These are phyloP conservation scores for Mediolabrus comicus DNA, from an alignment of 108 stramenopile species.

Conservation along the genomic window DNA sequence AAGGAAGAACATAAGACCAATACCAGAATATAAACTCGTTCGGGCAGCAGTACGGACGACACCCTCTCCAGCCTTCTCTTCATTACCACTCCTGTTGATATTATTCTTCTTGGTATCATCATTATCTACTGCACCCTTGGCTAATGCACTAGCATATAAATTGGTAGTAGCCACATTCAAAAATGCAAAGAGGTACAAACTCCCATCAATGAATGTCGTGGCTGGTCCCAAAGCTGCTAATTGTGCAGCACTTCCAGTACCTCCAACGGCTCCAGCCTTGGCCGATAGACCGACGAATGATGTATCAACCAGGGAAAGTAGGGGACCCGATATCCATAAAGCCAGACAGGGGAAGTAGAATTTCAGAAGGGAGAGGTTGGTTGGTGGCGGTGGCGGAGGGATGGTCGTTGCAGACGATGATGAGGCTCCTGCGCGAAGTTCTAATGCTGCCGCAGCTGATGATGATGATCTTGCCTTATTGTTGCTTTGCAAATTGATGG, in stretches of 20 bases:
- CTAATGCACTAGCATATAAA: conserved; percentile 75
- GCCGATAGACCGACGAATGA: conserved; percentile 80
- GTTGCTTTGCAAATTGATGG: background rate
- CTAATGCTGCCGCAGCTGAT: background rate
- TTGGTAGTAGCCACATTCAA: conserved; percentile 90
- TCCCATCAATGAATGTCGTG: conserved; percentile 87
- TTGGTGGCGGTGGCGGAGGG: conserved; percentile 57
- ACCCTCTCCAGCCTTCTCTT: conserved; percentile 48
- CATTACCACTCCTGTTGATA: conserved; percentile 18
- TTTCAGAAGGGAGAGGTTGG: conserved; percentile 49
- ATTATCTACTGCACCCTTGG: conserved; percentile 25
- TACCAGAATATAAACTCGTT: conserved; percentile 63
- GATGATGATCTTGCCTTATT: background rate
- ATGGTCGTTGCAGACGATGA: background rate
- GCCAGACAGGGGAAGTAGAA: conserved; percentile 84
- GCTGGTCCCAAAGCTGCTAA: conserved; percentile 68
- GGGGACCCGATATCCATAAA: conserved; percentile 81
- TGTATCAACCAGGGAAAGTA: conserved; percentile 82
- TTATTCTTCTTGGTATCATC: conserved; percentile 37
- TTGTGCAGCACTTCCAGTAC: conserved; percentile 47
- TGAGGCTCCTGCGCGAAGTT: background rate
- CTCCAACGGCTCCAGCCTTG: conserved; percentile 39
- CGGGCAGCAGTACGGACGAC: conserved; percentile 76
- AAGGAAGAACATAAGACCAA: conserved; percentile 71
- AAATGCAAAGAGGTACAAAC: conserved; percentile 85